Base-by-base conservation (phyloP, 306 rosid species). In the Heteromeles arbutifolia region DNA sequence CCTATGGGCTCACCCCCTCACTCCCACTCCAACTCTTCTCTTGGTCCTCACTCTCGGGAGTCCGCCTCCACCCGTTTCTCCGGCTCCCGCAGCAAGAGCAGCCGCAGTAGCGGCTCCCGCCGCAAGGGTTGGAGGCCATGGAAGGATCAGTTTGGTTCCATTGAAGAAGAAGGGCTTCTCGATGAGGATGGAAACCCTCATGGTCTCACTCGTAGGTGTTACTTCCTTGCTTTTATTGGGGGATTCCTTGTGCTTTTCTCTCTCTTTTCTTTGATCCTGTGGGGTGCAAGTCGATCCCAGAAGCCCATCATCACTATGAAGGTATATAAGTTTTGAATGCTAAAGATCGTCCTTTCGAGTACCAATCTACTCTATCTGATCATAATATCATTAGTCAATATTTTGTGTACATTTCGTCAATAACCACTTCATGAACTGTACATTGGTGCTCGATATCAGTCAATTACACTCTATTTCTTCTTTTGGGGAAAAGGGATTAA, bases 1-100 rank as follows among this genome's bases (percentile, higher is more conserved):
- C 96, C 97, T 0, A 59, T 84, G 90, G 99, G 97, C 43, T 95
- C 98, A 8, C 98, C 98, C 4, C 98, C 96, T 1, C 97, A 85
- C 79, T 92, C 99, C 8, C 96, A 92, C 69, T 93, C 98, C 63
- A 91, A 91, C 89, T 91, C 98, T 14, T 93, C 98, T 1, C 58
- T 90, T 37, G 96, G 98, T 32, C 97, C 89, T 0, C 93, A 86
- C 73, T 90, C 98, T 11, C 91, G 96, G 26, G 98, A 90, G 64
- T 95, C 98, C 29, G 83, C 98, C 73, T 95, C 98, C 79, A 92
- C 96, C 0, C 84, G 98, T 56, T 94, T 85, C 84, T 94, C 96
- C 8, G 87, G 89, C n/a, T 87, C 97, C 5, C 34, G 74, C 8
- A 79, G 80, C 73, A 75, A 74, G 77, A 67, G 86, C 56, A 78